Evolutionary conservation across 495 filamentous ascomycete species (phyloP).

Genomic region (Neurospora terricola): DNA sequence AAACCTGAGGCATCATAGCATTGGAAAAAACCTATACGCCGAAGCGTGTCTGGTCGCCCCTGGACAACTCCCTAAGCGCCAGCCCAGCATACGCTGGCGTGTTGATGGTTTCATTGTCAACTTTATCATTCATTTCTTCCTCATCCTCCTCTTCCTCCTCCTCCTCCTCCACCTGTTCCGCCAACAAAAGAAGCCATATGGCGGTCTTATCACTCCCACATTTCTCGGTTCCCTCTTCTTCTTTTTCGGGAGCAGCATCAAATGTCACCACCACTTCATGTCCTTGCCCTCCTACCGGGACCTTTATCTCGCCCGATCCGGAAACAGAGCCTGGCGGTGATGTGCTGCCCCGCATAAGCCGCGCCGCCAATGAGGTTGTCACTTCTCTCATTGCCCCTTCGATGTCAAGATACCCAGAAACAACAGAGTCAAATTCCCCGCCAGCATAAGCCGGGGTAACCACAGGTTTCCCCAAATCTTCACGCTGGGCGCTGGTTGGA

Average conservation of each 20-base stretch:
- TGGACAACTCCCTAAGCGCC: neutral
- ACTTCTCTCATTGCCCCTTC: neutral
- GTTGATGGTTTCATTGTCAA: too few relatives aligned
- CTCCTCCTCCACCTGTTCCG: neutral
- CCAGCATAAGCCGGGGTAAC: neutral
- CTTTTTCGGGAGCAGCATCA: neutral
- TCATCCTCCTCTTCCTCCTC: neutral
- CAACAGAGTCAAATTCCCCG: neutral
- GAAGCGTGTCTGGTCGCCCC: neutral
- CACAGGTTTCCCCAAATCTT: neutral
- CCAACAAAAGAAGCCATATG: neutral
- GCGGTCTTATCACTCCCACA: neutral
- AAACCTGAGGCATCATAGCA: too few relatives aligned
- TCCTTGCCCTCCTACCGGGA: neutral
- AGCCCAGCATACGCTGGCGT: neutral
- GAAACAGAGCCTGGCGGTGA: neutral
- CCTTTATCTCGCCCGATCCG: neutral
- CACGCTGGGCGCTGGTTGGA: neutral
- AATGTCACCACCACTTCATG: neutral
- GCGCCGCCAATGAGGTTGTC: neutral
- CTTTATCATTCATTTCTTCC: neutral
- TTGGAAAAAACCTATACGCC: neutral
- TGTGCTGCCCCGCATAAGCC: neutral
- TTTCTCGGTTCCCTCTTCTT: neutral
- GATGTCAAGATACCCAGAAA: neutral